Conservation (phyloP, 768 basidiomycete species). For the Leccinum pellstonianum region DNA sequence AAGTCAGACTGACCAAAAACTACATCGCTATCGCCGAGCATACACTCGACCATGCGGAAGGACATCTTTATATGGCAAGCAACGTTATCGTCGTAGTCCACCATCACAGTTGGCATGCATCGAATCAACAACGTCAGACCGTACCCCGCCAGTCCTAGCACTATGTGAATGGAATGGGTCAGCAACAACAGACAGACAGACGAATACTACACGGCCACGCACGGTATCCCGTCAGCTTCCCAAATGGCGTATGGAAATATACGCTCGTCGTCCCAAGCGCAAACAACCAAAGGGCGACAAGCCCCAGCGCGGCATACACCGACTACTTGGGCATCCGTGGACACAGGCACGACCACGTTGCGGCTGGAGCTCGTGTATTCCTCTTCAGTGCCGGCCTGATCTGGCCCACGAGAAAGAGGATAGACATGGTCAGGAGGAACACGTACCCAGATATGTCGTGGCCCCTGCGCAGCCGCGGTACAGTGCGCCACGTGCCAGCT, state of each 20-base stretch:
- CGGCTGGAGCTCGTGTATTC: too few species aligned
- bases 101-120: not conserved
- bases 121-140: constrained; percentile 28
- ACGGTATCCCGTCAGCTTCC: constrained; percentile 88
- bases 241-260: constrained; percentile 48
- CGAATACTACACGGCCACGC: constrained; percentile 32
- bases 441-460: too few species aligned
- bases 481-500: too few species aligned
- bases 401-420: too few species aligned
- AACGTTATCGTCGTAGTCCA: not conserved
- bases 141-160: constrained; percentile 39
- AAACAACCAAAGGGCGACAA: constrained; percentile 68
- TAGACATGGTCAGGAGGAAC: too few species aligned
- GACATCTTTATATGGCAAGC: not conserved
- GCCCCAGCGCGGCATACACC: constrained; percentile 41
- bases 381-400: too few species aligned
- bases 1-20: not conserved
- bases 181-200: not conserved
- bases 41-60: not conserved
- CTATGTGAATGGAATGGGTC: constrained; percentile 18
- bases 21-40: not conserved
- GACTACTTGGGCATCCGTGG: constrained; percentile 47
- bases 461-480: too few species aligned
- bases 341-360: constrained; percentile 32
- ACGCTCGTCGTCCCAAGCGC: constrained; percentile 65